phyloP scores from a whole-genome alignment of 1,284 basidiomycete species.

The Pseudozyma pruni region DNA sequence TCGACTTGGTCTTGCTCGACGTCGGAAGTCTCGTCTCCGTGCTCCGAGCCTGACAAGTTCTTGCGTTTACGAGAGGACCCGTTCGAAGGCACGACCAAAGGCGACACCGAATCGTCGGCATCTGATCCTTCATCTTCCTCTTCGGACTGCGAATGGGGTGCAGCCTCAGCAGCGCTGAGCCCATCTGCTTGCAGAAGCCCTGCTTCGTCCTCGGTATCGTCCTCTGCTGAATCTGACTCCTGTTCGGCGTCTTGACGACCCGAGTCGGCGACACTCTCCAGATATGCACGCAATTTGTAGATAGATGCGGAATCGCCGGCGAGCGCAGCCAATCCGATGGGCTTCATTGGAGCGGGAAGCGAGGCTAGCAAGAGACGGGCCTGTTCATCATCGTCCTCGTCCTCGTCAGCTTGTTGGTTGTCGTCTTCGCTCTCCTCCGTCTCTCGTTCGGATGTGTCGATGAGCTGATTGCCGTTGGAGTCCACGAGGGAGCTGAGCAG shows the following conservation, averaged over 20 bases:
- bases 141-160: slow-evolving; percentile 14
- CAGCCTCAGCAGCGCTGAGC: slow-evolving; percentile 6
- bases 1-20: slow-evolving; percentile 1
- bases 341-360: slow-evolving; percentile 19
- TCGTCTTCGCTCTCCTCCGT: slow-evolving; percentile 5
- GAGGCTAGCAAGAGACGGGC: slow-evolving; percentile 9
- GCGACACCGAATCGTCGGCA: background rate
- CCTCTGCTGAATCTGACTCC: slow-evolving; percentile 4
- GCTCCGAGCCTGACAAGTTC: slow-evolving; percentile 3
- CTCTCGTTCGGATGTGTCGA: slow-evolving; percentile 12
- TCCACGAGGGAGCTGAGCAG: slow-evolving; percentile 17
- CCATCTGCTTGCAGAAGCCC: background rate
- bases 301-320: slow-evolving; percentile 14
- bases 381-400: slow-evolving; percentile 17
- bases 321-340: slow-evolving; percentile 18
- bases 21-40: slow-evolving; percentile 4
- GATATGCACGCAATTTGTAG: slow-evolving; percentile 12
- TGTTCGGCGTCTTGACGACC: slow-evolving; percentile 21
- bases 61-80: slow-evolving; percentile 24
- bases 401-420: slow-evolving; percentile 12
- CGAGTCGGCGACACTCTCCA: slow-evolving; percentile 22
- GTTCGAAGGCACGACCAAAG: slow-evolving; percentile 3
- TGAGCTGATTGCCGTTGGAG: slow-evolving; percentile 3
- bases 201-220: slow-evolving; percentile 1
- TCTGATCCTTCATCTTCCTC: slow-evolving; percentile 2